Conservation (phyloP, 192 early-diverging fungal genomes). For the Linnemannia schmuckeri region DNA sequence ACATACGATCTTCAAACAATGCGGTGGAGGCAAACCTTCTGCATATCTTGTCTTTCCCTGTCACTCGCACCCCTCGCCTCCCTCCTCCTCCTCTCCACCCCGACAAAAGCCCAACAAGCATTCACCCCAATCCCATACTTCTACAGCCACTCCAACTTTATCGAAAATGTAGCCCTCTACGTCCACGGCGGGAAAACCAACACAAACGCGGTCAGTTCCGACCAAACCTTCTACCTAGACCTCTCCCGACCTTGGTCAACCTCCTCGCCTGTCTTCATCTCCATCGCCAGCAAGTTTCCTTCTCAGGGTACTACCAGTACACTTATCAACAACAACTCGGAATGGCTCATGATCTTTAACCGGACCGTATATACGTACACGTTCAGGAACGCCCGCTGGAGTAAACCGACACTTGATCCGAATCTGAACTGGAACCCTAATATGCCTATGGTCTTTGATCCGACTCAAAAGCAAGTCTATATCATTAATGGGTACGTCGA, state of each 20-base stretch:
- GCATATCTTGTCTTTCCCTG: background rate
- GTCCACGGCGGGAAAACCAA: background rate
- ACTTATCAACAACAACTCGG: background rate
- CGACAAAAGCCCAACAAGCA: background rate
- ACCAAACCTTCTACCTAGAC: conserved; percentile 23
- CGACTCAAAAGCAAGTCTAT: conserved; percentile 4
- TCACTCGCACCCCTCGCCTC: background rate
- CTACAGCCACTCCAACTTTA: background rate
- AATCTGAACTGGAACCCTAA: background rate
- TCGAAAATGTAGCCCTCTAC: conserved; percentile 7
- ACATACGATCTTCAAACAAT: background rate
- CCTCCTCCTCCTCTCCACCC: background rate
- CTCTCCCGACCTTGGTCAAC: conserved; percentile 26
- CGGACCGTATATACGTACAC: background rate
- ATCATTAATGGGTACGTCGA: conserved; percentile 11
- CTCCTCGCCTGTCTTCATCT: background rate
- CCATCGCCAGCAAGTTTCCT: conserved; percentile 1
- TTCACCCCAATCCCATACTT: background rate
- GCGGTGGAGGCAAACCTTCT: background rate
- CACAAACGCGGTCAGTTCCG: background rate
- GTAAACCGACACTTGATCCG: no score
- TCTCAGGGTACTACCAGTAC: background rate
- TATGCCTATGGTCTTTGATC: conserved; percentile 7
- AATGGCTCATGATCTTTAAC: background rate
- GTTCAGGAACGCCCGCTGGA: background rate